Base-by-base conservation (phyloP, 1,139 yeast species). In the Sugiyamaella sp. region DNA sequence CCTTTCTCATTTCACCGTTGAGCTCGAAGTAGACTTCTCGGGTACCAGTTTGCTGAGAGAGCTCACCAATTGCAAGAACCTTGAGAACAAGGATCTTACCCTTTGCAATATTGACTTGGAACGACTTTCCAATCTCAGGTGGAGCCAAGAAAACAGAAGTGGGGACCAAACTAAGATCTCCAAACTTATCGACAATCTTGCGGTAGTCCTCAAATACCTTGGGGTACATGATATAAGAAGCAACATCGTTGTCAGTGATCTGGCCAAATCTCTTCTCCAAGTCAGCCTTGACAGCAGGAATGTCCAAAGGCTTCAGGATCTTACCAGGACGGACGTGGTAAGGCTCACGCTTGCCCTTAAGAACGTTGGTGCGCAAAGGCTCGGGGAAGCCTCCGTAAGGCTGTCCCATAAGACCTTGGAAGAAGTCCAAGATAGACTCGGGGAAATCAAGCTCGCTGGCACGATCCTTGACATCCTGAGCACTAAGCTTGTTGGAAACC, bases 311-410 rank as follows among this genome's bases (percentile, higher is more conserved):
- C 56, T 83, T 80, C 69, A 93, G 77, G 64, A 83, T 82, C 69
- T 91, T 82, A 57, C 99, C 99, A 46, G 99, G 99, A 74, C 99
- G 86, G 64, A 80, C 77, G 59, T 83, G 81, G 72, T 93, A 82
- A 75, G 90, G 89, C 74, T 88, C 85, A 75, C 99, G 86, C 83
- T 90, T 91, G 66, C 88, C 88, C 70, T 81, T 82, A 70, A 93
- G 82, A 59, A 93, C 81, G 71, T 91, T 88, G 46, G 96, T 79
- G 76, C 99, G 85, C 73, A 93, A 80, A 46, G 99, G 99, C 75
- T 93, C 99, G 52, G 99, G 99, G 95, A 95, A 93, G 5, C 99
- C 99, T 63, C 99, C 99, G 70, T 89, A 90, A 65, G 99, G 99
- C 66, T 93, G 93, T 70, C 99, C 99, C 90, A 95, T 93, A 69